A percentile compares a stretch with the other conserved stretches of the same genome.
Conservation (phyloP, 2,329 filamentous ascomycete species). For the Emergomyces orientalis region DNA sequence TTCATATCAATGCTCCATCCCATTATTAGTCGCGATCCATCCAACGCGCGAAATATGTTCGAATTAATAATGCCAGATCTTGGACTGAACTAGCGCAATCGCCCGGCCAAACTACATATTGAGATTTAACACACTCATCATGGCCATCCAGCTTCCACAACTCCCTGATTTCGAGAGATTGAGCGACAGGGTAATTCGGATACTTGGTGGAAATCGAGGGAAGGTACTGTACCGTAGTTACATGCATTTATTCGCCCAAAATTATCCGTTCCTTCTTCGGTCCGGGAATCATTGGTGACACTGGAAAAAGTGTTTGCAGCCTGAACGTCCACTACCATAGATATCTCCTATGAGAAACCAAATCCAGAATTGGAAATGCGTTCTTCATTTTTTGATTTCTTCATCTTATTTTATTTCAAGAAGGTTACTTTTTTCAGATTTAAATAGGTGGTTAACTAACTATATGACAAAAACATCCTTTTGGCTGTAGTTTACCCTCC, state of each 20-base stretch:
- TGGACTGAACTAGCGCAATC: not conserved
- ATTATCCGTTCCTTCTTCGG: too few relatives aligned
- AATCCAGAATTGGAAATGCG: not conserved
- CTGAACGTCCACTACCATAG: not conserved
- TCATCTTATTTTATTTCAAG: not conserved
- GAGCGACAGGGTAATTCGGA: slow-evolving; percentile 67
- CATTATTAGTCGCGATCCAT: not conserved
- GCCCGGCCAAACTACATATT: not conserved
- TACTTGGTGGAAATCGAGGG: slow-evolving; percentile 85
- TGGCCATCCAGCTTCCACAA: slow-evolving; percentile 53
- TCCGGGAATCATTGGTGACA: not conserved
- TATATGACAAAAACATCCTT: not conserved
- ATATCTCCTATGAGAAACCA: not conserved
- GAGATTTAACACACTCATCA: slow-evolving; percentile 23
- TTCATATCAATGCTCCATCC: not conserved
- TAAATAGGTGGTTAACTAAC: not conserved
- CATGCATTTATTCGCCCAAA: not conserved
- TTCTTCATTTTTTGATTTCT: not conserved
- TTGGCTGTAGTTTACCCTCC: not conserved
- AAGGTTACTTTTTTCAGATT: not conserved
- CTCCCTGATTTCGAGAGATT: slow-evolving; percentile 69
- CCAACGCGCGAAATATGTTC: not conserved
- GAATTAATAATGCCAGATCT: not conserved
- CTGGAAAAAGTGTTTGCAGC: not conserved
- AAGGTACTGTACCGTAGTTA: slow-evolving; percentile 47